Evolutionary conservation across 2,329 filamentous ascomycete species (phyloP).

Genomic region (Geosmithia flava): DNA sequence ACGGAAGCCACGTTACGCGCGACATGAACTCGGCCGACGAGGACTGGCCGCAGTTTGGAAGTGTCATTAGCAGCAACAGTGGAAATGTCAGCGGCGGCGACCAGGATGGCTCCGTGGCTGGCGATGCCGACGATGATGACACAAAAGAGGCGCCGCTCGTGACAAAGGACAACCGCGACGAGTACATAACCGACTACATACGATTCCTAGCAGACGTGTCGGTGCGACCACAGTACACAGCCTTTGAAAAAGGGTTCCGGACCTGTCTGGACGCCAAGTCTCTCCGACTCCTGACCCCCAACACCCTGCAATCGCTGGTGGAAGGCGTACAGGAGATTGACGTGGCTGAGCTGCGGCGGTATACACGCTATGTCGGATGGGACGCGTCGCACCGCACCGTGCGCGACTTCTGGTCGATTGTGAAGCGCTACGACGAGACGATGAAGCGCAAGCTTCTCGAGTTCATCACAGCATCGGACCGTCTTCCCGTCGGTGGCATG

Average conservation of each 20-base stretch:
- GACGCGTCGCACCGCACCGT: conserved; percentile 57
- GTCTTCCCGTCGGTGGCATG: conserved; percentile 79
- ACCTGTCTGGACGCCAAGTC: conserved; percentile 60
- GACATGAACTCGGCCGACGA: conserved; percentile 34
- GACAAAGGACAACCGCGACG: conserved; percentile 64
- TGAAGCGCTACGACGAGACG: conserved; percentile 51
- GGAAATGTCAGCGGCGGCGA: neutral
- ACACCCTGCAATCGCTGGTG: conserved; percentile 62
- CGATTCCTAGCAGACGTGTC: conserved; percentile 71
- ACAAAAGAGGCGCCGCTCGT: conserved; percentile 56
- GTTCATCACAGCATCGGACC: conserved; percentile 89
- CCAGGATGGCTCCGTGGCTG: conserved; percentile 33
- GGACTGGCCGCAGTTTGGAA: conserved; percentile 30
- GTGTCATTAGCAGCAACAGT: neutral
- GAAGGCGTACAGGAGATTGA: conserved; percentile 79
- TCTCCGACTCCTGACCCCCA: conserved; percentile 58
- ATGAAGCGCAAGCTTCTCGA: conserved; percentile 72
- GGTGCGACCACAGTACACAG: conserved; percentile 62
- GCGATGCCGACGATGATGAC: conserved; percentile 24
- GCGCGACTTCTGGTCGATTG: conserved; percentile 72
- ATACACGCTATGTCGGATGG: conserved; percentile 74
- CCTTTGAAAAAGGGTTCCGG: conserved; percentile 73
- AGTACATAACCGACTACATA: conserved; percentile 77
- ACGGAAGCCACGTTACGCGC: conserved; percentile 43
- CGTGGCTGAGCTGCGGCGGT: conserved; percentile 56